A percentile compares a stretch with the other conserved stretches of the same genome.
These are phyloP conservation scores for Bondarzewia mesenterica DNA, from an alignment of 1,284 basidiomycete species.

Conservation along the genomic window DNA sequence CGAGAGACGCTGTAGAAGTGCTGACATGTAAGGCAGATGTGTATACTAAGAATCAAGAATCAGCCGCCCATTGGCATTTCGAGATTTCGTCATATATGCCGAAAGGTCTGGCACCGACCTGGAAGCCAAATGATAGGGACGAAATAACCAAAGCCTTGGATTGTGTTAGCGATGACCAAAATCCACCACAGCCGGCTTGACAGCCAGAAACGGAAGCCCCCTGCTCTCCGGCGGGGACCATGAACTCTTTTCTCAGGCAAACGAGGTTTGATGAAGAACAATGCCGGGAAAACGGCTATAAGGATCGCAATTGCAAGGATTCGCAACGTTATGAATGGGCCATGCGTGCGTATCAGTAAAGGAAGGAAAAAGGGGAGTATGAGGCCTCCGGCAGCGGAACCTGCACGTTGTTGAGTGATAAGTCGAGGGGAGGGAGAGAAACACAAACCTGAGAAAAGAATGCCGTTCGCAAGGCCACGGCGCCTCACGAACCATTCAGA, in stretches of 20 bases:
- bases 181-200: constrained; percentile 14
- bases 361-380: constrained; percentile 20
- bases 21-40: constrained; percentile 13
- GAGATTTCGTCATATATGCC: neutral
- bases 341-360: constrained; percentile 11
- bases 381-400: constrained; percentile 22
- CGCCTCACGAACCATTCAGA: constrained; percentile 25
- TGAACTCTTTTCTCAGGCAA: constrained; percentile 17
- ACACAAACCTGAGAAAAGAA: constrained; percentile 21
- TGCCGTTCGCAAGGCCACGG: constrained; percentile 24
- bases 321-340: constrained; percentile 14
- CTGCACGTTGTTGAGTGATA: no score
- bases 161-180: constrained; percentile 15
- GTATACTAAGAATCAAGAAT: constrained; percentile 12
- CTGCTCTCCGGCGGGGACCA: constrained; percentile 8
- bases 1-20: constrained; percentile 12
- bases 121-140: constrained; percentile 16
- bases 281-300: constrained; percentile 11
- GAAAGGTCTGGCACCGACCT: constrained; percentile 8
- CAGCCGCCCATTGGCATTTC: no score
- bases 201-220: constrained; percentile 9
- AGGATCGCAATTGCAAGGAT: constrained; percentile 13
- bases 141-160: constrained; percentile 18
- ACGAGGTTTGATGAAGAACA: constrained; percentile 18
- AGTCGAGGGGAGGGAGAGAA: no score